Conservation (phyloP, 352 stramenopile genomes). For the Phytophthora litchii region DNA sequence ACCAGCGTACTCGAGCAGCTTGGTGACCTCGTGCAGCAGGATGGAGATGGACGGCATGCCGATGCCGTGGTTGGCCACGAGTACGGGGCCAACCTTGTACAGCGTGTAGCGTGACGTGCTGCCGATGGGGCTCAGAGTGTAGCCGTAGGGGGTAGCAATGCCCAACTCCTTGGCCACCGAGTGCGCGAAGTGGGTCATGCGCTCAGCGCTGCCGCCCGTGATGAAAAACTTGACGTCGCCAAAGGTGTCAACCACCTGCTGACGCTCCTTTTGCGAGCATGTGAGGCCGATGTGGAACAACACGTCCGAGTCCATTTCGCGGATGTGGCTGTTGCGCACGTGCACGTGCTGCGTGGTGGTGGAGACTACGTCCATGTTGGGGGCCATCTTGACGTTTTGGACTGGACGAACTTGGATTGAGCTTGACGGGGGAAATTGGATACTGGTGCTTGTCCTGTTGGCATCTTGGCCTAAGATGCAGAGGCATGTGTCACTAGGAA, state of each 20-base stretch:
- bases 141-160: conserved; percentile 70
- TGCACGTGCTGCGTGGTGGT: conserved; percentile 30
- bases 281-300: conserved; percentile 81
- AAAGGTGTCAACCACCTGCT: conserved; percentile 56
- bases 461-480: conserved; percentile 14
- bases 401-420: conserved; percentile 10
- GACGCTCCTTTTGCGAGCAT: conserved; percentile 53
- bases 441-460: conserved; percentile 12
- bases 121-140: conserved; percentile 63
- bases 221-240: conserved; percentile 84
- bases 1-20: conserved; percentile 79
- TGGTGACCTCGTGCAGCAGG: conserved; percentile 83
- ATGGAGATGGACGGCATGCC: conserved; percentile 85
- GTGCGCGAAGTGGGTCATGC: conserved; percentile 77
- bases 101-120: conserved; percentile 76
- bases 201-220: conserved; percentile 71
- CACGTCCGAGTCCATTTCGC: conserved; percentile 65
- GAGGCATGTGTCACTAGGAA: conserved; percentile 13
- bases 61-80: conserved; percentile 85
- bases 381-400: conserved; percentile 30
- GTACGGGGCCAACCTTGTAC: conserved; percentile 83
- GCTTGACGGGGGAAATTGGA: conserved; percentile 23
- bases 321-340: conserved; percentile 71
- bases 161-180: conserved; percentile 57
- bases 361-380: conserved; percentile 29